These are phyloP conservation scores for Kalmanozyma brasiliensis DNA, from an alignment of 1,284 basidiomycete species.

Conservation along the genomic window DNA sequence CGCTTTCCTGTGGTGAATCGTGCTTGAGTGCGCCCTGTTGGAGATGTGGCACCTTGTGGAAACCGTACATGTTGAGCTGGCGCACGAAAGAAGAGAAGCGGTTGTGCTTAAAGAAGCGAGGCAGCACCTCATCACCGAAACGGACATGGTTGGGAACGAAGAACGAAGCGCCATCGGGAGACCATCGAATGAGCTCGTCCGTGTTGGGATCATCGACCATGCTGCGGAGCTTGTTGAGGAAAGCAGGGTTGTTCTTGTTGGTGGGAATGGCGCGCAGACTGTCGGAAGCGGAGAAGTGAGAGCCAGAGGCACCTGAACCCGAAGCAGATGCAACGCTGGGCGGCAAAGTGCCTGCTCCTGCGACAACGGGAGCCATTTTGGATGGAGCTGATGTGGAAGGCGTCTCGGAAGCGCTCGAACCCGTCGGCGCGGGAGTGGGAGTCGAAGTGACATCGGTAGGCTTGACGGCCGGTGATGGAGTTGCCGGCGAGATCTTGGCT, in stretches of 20 bases:
- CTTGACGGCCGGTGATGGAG: slow-evolving; percentile 21
- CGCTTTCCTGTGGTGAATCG: slow-evolving; percentile 73
- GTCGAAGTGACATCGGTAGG: slow-evolving; percentile 26
- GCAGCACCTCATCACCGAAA: slow-evolving; percentile 79
- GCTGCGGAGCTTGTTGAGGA: slow-evolving; percentile 87
- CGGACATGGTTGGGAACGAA: slow-evolving; percentile 92
- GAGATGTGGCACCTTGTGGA: slow-evolving; percentile 76
- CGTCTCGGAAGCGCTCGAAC: slow-evolving; percentile 1
- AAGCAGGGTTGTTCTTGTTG: slow-evolving; percentile 76
- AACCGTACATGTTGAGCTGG: slow-evolving; percentile 81
- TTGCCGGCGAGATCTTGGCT: slow-evolving; percentile 14
- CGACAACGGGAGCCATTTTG: slow-evolving; percentile 35
- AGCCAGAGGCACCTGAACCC: slow-evolving; percentile 4
- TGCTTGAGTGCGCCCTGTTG: slow-evolving; percentile 86
- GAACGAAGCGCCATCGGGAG: slow-evolving; percentile 87
- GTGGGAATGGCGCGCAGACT: slow-evolving; percentile 42
- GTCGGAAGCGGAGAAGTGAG: slow-evolving; percentile 19
- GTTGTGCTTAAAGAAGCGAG: slow-evolving; percentile 69
- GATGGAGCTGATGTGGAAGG: slow-evolving; percentile 1
- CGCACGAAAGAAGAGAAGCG: slow-evolving; percentile 89
- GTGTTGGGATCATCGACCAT: slow-evolving; percentile 90
- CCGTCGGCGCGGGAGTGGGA: slow-evolving; percentile 11
- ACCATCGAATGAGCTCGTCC: slow-evolving; percentile 87
- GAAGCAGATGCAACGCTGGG: slow-evolving; percentile 23
- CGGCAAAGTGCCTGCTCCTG: slow-evolving; percentile 42